Base-by-base conservation (phyloP, 2,329 filamentous ascomycete species). In the Colletotrichum higginsianum region DNA sequence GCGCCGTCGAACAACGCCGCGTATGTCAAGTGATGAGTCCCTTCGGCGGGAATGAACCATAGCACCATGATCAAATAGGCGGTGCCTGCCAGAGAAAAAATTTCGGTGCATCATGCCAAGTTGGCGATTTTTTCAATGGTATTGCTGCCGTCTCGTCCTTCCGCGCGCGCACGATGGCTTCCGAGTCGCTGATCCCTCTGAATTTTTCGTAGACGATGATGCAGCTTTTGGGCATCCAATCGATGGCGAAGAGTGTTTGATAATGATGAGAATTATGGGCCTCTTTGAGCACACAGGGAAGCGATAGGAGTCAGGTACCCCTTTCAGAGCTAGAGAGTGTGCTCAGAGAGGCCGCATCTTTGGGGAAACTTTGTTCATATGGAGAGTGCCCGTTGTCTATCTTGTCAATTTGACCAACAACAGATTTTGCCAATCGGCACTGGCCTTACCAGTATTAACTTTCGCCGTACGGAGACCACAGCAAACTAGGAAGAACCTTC, bases 401-500 rank as follows among this genome's bases (percentile, higher is more conserved):
- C 3, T 0, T 12, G 12, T 56, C 0, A 47, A 9, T 35, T 16
- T 3, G 13, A 16, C 4, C 26, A 46, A 23, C 9, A 26, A 26
- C 7, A 53, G 4, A 4, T 23, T 30, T 42, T 6, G 1, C 16
- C 16, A 2, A 38, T n/a, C 23, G 12, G 44, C n/a, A 21, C 13
- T 60, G 40, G 4, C 52, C 1, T 2, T 11, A 53, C 66, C 55
- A 4, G 47, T 47, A 5, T 47, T 61, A n/a, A 23, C 61, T 15
- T 66, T 70, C 4, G 26, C 67, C 61, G 9, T 60, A 70, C 0
- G 66, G 66, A 3, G 61, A 60, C 66, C 66, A 69, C 66, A 69
- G 65, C 35, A 69, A 8, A 9, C 65, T 47, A 23, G 66, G 53
- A 1, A 61, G 61, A 18, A 69, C 61, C 38, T 69, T 66, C 26